Conservation (phyloP, 2,329 filamentous ascomycete genomes). For the Escovopsis sp. region DNA sequence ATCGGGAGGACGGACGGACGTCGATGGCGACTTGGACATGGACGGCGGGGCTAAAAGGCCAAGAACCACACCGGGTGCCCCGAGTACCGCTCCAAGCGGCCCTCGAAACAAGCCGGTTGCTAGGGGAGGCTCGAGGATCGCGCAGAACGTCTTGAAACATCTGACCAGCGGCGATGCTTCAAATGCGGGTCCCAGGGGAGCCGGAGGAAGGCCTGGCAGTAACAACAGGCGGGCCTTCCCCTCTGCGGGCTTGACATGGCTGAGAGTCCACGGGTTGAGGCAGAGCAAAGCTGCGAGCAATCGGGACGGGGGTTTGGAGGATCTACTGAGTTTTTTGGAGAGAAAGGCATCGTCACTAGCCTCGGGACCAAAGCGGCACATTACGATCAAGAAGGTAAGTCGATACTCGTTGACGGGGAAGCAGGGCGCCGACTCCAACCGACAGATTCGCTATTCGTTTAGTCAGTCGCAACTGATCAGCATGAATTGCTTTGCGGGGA, state of each 20-base stretch:
- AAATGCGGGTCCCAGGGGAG: constrained; percentile 19
- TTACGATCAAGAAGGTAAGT: constrained; percentile 70
- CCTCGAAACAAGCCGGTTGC: constrained; percentile 14
- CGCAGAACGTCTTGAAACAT: constrained; percentile 29
- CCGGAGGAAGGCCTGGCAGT: constrained; percentile 10
- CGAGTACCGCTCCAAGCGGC: constrained; percentile 15
- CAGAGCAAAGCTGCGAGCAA: constrained; percentile 53
- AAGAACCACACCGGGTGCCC: constrained; percentile 13
- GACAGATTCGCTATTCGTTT: constrained; percentile 4
- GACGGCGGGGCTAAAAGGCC: constrained; percentile 22
- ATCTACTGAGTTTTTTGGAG: constrained; percentile 53
- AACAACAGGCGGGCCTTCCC: constrained; percentile 11
- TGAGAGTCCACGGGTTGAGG: constrained; percentile 47
- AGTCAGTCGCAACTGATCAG: constrained; percentile 2
- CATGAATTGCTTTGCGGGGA: constrained; percentile 2
- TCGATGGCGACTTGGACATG: constrained; percentile 48
- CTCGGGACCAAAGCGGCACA: constrained; percentile 27
- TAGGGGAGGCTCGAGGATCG: constrained; percentile 20
- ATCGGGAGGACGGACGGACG: constrained; percentile 27
- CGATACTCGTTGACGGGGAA: constrained; percentile 16
- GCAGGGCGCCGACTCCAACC: constrained; percentile 11
- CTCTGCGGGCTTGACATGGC: constrained; percentile 13
- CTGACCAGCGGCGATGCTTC: constrained; percentile 20
- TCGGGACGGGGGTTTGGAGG: constrained; percentile 48
- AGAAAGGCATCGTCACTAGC: constrained; percentile 47